phyloP scores from a whole-genome alignment of 108 stramenopile species.

The Phaeodactylum tricornutum region DNA sequence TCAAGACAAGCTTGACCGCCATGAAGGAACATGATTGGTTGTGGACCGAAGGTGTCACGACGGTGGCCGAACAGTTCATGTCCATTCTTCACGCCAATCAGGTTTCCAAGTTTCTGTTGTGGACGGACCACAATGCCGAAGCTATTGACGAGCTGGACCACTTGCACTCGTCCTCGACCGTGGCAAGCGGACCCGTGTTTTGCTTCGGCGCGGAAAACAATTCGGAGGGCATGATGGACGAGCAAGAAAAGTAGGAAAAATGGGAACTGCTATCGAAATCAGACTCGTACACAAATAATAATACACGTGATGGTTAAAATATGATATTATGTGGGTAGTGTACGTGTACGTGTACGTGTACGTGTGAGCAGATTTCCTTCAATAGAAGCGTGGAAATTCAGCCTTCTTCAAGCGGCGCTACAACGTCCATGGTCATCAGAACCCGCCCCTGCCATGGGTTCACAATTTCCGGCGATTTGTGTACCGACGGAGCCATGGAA shows the following conservation, averaged over 20 bases:
- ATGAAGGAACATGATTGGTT: constrained; percentile 69
- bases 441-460: constrained; percentile 26
- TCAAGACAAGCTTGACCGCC: constrained; percentile 46
- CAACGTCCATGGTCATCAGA: constrained; percentile 40
- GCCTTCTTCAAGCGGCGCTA: constrained; percentile 14
- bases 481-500: constrained; percentile 18
- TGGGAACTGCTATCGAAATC: too few relatives aligned
- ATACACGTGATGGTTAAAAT: too few relatives aligned
- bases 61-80: constrained; percentile 61
- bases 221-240: too few relatives aligned
- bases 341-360: too few relatives aligned
- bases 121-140: constrained; percentile 82
- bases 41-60: constrained; percentile 64
- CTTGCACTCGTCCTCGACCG: constrained; percentile 38
- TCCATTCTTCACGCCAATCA: constrained; percentile 77
- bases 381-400: too few relatives aligned
- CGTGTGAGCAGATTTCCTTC: too few relatives aligned
- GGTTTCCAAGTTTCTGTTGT: constrained; percentile 73
- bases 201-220: constrained; percentile 74
- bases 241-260: too few relatives aligned
- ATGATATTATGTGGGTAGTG: too few relatives aligned
- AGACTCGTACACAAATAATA: too few relatives aligned
- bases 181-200: constrained; percentile 48
- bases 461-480: constrained; percentile 30
- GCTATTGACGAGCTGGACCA: constrained; percentile 76